Percentiles rank a stretch among this genome's conserved stretches.
These are phyloP conservation scores for Diaporthe destruens DNA, from an alignment of 2,329 filamentous ascomycete species.

Conservation along the genomic window DNA sequence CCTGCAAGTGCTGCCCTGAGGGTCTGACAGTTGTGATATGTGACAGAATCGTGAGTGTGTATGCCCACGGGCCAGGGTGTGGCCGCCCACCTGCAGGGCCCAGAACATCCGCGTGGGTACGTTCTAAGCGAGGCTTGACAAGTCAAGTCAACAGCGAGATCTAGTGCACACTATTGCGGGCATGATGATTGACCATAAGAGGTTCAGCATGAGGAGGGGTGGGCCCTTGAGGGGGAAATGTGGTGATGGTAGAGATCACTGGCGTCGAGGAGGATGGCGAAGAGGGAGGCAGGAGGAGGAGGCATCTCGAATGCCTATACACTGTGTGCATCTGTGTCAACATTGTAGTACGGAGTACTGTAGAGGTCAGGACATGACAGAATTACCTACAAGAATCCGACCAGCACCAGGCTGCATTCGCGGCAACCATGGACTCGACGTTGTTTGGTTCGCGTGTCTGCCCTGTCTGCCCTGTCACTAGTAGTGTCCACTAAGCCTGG, in stretches of 20 bases:
- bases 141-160: conserved; percentile 16
- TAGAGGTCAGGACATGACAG: not conserved
- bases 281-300: not conserved
- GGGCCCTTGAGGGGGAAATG: not conserved
- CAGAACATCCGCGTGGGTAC: conserved; percentile 9
- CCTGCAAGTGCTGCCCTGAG: not conserved
- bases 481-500: too few species aligned
- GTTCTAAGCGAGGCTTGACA: conserved; percentile 24
- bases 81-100: conserved; percentile 26
- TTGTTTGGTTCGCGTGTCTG: conserved; percentile 11
- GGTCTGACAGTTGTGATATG: conserved; percentile 32
- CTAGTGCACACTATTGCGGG: not conserved
- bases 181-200: conserved; percentile 16
- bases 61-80: not conserved
- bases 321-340: not conserved
- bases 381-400: conserved; percentile 27
- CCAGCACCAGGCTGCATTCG: not conserved
- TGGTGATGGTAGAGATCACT: not conserved
- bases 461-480: too few species aligned
- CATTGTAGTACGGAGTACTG: not conserved
- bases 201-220: conserved; percentile 10
- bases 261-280: not conserved
- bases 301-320: not conserved
- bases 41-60: not conserved
- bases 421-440: conserved; percentile 5